Evolutionary conservation across 23 red algal genomes (phyloP), one percentile per base, ranked within the genome.

Genomic region (Gracilaria gracilis): DNA sequence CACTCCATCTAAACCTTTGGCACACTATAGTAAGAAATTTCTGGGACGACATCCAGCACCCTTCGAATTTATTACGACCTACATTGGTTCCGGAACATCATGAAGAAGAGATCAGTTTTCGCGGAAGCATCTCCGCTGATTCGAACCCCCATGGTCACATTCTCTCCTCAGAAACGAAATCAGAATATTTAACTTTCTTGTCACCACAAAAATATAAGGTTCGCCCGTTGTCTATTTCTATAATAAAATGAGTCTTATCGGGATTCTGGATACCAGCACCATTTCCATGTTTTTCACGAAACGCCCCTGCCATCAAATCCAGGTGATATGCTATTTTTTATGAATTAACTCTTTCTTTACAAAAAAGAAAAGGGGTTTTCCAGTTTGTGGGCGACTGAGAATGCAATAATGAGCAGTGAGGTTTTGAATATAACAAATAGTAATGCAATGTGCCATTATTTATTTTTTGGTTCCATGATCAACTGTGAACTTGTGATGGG

Each of bases 141-240:
- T 12, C 79, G 55, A 7, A 82, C 48, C 5, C 61, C 19, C 79
- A 82, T 82, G 9, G 20, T 82, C 48, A 82, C n/a, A n/a, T n/a
- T n/a, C n/a, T n/a, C n/a, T n/a, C n/a, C n/a, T n/a, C n/a, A n/a
- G n/a, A n/a, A n/a, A n/a, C n/a, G n/a, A n/a, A n/a, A n/a, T 77
- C 72, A 40, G 13, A 9, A 37, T 37, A 11, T 9, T n/a, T n/a
- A n/a, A n/a, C n/a, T n/a, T n/a, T n/a, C n/a, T n/a, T n/a, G n/a
- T n/a, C n/a, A n/a, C n/a, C n/a, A n/a, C n/a, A n/a, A n/a, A n/a
- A n/a, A n/a, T n/a, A n/a, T n/a, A n/a, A n/a, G n/a, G n/a, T n/a
- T n/a, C n/a, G n/a, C n/a, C n/a, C n/a, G n/a, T n/a, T n/a, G n/a
- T n/a, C n/a, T n/a, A n/a, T n/a, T n/a, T n/a, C n/a, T n/a, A n/a